Evolutionary conservation across 192 early-diverging fungal species (phyloP).

Genomic region (Entophlyctis luteolus): DNA sequence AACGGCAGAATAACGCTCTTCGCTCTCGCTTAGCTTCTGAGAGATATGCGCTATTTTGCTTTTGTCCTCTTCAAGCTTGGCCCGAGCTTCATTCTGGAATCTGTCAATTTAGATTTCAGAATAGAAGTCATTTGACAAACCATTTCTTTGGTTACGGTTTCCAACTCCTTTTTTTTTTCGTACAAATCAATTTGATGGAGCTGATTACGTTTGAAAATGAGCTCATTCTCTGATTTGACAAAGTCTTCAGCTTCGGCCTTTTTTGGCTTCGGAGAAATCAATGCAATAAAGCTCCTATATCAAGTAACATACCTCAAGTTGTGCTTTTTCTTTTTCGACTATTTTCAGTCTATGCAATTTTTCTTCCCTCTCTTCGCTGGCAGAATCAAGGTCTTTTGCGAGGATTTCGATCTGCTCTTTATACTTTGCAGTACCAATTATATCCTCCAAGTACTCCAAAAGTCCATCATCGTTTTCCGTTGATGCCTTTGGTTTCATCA

Average conservation of each 20-base stretch:
- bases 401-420: constrained; percentile 80
- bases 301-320: constrained; percentile 60
- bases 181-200: constrained; percentile 70
- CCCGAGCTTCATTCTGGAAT: constrained; percentile 51
- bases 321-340: constrained; percentile 81
- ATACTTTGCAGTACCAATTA: constrained; percentile 89
- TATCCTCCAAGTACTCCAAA: constrained; percentile 97
- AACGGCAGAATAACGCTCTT: background rate
- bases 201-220: constrained; percentile 66
- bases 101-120: background rate
- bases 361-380: constrained; percentile 74
- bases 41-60: constrained; percentile 43
- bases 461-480: constrained; percentile 91
- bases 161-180: constrained; percentile 56
- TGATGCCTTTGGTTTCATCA: constrained; percentile 94
- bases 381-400: constrained; percentile 61
- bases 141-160: constrained; percentile 20
- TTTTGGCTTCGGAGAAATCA: constrained; percentile 39
- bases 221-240: constrained; percentile 74
- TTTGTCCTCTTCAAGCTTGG: constrained; percentile 58
- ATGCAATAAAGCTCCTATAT: background rate
- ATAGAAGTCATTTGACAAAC: background rate
- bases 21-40: constrained; percentile 6
- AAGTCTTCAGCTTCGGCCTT: constrained; percentile 80
- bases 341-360: constrained; percentile 80